These are phyloP conservation scores for Fraxinus pennsylvanica DNA, from an alignment of 257 asterid genomes.

Conservation along the genomic window DNA sequence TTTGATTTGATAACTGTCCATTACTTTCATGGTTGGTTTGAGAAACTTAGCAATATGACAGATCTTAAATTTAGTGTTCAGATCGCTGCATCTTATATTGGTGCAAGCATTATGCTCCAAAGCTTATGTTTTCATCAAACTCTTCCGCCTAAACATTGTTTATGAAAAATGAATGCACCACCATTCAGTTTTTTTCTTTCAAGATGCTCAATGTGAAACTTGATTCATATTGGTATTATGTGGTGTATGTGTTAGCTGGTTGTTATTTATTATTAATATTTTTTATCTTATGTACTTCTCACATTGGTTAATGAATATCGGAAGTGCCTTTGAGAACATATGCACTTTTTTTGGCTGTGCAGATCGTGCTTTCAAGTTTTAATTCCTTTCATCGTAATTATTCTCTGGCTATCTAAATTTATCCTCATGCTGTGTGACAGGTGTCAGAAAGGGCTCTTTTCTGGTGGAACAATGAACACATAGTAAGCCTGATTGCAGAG, in stretches of 20 bases:
- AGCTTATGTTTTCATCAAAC: conserved; percentile 18
- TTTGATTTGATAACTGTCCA: neutral
- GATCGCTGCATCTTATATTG: neutral
- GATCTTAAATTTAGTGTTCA: neutral
- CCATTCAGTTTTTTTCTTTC: neutral
- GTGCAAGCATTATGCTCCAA: neutral
- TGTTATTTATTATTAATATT: neutral
- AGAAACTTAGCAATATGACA: neutral
- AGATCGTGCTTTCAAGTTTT: neutral
- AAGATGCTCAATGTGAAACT: neutral
- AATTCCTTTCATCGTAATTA: neutral
- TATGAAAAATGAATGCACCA: neutral
- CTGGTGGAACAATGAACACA: conserved; percentile 95
- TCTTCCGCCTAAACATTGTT: neutral
- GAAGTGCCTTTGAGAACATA: no score
- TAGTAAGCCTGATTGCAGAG: conserved; percentile 76
- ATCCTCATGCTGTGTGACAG: conserved; percentile 40
- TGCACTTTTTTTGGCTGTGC: no score
- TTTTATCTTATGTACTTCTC: no score
- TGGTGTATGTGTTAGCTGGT: neutral
- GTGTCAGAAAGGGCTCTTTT: conserved; percentile 94
- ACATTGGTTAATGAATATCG: no score
- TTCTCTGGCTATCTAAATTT: neutral
- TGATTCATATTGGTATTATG: neutral
- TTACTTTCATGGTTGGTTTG: neutral